phyloP scores from a whole-genome alignment of 331 rosid genomes.

The Acacia pycnantha region DNA sequence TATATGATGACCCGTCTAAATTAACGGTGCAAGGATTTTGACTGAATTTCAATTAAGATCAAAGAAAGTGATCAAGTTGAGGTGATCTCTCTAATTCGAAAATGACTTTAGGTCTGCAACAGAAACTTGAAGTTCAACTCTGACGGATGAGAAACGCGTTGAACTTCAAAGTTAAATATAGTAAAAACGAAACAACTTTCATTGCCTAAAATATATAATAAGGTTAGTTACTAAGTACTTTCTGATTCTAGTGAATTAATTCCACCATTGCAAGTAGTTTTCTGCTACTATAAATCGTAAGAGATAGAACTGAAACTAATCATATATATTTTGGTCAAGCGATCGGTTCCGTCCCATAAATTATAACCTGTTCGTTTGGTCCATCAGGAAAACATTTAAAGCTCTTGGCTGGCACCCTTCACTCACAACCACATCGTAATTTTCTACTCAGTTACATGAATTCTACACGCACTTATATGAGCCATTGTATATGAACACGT shows the following conservation, averaged over 20 bases:
- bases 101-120: slow-evolving; percentile 21
- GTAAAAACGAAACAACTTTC: neutral
- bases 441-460: neutral
- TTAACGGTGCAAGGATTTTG: slow-evolving; percentile 8
- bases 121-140: slow-evolving; percentile 3
- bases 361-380: neutral
- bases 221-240: neutral
- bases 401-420: neutral
- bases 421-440: neutral
- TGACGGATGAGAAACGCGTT: neutral
- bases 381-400: neutral
- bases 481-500: neutral
- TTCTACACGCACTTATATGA: neutral
- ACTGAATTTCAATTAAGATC: slow-evolving; percentile 2
- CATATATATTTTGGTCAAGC: neutral
- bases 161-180: neutral
- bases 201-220: neutral
- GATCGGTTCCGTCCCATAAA: neutral
- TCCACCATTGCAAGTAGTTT: neutral
- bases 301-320: neutral
- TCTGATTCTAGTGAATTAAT: neutral
- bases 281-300: neutral
- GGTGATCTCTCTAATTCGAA: slow-evolving; percentile 28
- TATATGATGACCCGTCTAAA: slow-evolving; percentile 26
- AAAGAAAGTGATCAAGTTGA: slow-evolving; percentile 24